Evolutionary conservation across 2,329 filamentous ascomycete genomes (phyloP).

Genomic region (Alternaria rosae): DNA sequence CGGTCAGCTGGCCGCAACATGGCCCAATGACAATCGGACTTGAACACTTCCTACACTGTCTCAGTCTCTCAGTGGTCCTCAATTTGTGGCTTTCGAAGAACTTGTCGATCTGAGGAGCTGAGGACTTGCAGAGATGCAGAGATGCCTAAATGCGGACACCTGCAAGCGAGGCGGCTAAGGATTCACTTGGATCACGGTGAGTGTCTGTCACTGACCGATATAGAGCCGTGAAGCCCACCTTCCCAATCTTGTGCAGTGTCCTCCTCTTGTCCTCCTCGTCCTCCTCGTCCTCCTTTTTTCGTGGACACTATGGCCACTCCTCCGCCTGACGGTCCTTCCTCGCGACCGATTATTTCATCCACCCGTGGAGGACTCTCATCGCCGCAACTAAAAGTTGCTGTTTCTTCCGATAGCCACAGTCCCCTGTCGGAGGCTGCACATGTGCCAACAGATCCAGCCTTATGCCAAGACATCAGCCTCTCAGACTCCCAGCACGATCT

Average conservation of each 20-base stretch:
- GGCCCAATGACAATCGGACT: too few species aligned
- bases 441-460: background rate
- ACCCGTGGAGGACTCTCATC: background rate
- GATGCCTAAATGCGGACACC: constrained; percentile 3
- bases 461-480: background rate
- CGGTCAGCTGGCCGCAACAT: too few species aligned
- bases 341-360: background rate
- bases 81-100: constrained; percentile 2
- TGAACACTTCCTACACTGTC: too few species aligned
- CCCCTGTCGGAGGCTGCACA: background rate
- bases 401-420: background rate
- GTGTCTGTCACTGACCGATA: background rate
- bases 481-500: background rate
- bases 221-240: background rate
- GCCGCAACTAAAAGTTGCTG: background rate
- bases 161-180: constrained; percentile 19
- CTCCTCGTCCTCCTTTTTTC: background rate
- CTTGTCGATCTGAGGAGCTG: too few species aligned
- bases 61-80: background rate
- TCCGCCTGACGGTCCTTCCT: background rate
- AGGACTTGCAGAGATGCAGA: too few species aligned
- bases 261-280: background rate
- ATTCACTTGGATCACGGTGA: background rate
- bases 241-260: background rate
- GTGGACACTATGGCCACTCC: background rate